Conservation (phyloP, 225 moss, liverwort and hornwort species). For the Anthoceros angustus region DNA sequence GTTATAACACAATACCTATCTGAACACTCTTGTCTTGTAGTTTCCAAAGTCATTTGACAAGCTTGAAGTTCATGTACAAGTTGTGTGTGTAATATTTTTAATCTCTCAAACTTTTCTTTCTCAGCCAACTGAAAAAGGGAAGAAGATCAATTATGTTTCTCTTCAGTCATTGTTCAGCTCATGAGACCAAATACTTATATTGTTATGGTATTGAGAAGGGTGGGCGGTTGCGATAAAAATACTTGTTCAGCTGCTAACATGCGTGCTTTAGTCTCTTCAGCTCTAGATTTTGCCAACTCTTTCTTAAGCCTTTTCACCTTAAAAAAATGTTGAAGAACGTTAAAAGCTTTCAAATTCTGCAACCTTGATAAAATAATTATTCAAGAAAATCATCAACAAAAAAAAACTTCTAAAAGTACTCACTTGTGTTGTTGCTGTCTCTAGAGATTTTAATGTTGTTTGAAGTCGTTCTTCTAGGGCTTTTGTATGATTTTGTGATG, state of each 20-base stretch:
- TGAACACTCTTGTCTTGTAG: slow-evolving; percentile 50
- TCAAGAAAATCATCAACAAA: neutral
- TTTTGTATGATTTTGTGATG: neutral
- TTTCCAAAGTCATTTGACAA: slow-evolving; percentile 39
- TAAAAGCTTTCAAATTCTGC: neutral
- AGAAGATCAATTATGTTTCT: too few relatives aligned
- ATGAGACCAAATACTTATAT: too few relatives aligned
- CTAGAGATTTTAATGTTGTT: neutral
- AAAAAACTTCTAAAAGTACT: neutral
- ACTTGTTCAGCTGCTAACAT: neutral
- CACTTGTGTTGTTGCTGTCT: neutral
- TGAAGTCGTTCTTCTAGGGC: neutral
- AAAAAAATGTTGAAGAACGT: neutral
- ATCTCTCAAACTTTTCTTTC: slow-evolving; percentile 27
- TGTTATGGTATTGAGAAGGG: too few relatives aligned
- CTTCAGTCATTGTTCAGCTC: too few relatives aligned
- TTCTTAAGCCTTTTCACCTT: slow-evolving; percentile 4
- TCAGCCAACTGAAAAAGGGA: slow-evolving; percentile 16
- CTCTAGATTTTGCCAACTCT: neutral
- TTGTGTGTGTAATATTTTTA: slow-evolving; percentile 38
- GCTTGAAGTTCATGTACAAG: slow-evolving; percentile 45
- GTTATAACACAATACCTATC: slow-evolving; percentile 34
- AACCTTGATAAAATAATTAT: neutral
- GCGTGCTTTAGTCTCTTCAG: neutral
- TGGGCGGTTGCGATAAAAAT: too few relatives aligned